A percentile compares a stretch with the other conserved stretches of the same genome.
These are phyloP conservation scores for Neodidymelliopsis sp. DNA, from an alignment of 2,329 filamentous ascomycete genomes.

Conservation along the genomic window DNA sequence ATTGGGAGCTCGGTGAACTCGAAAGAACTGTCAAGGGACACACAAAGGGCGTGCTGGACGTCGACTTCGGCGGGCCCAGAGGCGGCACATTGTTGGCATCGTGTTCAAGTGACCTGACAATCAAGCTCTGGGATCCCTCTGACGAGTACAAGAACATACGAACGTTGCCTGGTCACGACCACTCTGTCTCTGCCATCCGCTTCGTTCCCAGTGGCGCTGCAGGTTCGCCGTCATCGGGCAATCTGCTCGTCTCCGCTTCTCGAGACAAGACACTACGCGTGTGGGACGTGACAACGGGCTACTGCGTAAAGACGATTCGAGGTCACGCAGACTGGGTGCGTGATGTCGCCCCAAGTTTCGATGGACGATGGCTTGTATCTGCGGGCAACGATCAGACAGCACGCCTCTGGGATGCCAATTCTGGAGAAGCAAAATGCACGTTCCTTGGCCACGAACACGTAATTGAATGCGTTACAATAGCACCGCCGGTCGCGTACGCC, in stretches of 20 bases:
- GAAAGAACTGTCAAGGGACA: constrained; percentile 92
- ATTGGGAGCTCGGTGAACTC: constrained; percentile 91
- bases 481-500: constrained; percentile 79
- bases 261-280: constrained; percentile 84
- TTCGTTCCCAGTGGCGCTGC: constrained; percentile 86
- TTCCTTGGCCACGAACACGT: constrained; percentile 87
- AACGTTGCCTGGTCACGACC: constrained; percentile 89
- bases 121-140: constrained; percentile 92
- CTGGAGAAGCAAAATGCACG: constrained; percentile 77
- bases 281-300: constrained; percentile 94
- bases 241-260: constrained; percentile 85
- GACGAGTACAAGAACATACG: constrained; percentile 96
- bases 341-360: constrained; percentile 80
- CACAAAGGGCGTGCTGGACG: constrained; percentile 84
- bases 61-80: constrained; percentile 87
- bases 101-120: constrained; percentile 88
- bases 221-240: constrained; percentile 79
- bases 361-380: constrained; percentile 84
- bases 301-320: constrained; percentile 87
- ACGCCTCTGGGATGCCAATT: constrained; percentile 83
- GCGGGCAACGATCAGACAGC: constrained; percentile 83
- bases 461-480: constrained; percentile 85
- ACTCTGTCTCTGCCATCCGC: constrained; percentile 86
- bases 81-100: constrained; percentile 81
- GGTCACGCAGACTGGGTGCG: constrained; percentile 93